Base-by-base conservation (phyloP, 1,284 basidiomycete species). In the Anthracocystis panici-leucophaei region DNA sequence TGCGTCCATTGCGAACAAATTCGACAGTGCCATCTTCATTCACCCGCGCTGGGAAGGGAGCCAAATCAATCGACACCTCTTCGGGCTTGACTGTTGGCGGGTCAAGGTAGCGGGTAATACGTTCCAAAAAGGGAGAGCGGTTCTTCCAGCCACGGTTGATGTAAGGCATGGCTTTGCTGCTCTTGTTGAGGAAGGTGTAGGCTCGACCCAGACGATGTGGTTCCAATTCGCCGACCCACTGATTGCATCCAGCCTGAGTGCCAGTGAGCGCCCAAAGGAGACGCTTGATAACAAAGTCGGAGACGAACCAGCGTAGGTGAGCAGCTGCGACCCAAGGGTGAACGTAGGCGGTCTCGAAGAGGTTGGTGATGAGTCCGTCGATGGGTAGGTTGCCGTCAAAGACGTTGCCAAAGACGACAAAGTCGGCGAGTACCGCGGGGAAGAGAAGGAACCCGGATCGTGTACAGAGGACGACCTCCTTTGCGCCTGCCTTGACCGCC, bases 401-500 rank as follows among this genome's bases (percentile, higher is more conserved):
- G 7, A 85, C 86, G 14, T 82, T 71, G 8, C 90, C 90, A 54
- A 91, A 86, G 16, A 91, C 84, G 48, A 88, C 86, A 66, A 91
- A 91, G 78, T 91, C 89, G 79, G 90, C 90, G 65, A 91, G 82
- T 2, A 89, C 89, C 65, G 91, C 91, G 0, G 90, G 90, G 80
- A 91, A 90, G 0, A 88, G 89, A 16, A 91, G 83, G 81, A 83
- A 86, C 35, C 88, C 87, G 12, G 86, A 86, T 49, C 90, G 85
- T 23, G 89, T 88, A 68, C 89, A 90, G 48, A 91, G 84, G 35
- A 89, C 87, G 1, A 89, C 89, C 76, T 90, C 88, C 62, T 87
- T 87, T 4, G 90, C 89, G 8, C 87, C 87, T 2, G 88, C 88
- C 74, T 90, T 89, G 29, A 89, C 88, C 23, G 88, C 82, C 63